Evolutionary conservation across 176 grass and related monocot genomes (phyloP).

Genomic region (Aegilops speltoides): DNA sequence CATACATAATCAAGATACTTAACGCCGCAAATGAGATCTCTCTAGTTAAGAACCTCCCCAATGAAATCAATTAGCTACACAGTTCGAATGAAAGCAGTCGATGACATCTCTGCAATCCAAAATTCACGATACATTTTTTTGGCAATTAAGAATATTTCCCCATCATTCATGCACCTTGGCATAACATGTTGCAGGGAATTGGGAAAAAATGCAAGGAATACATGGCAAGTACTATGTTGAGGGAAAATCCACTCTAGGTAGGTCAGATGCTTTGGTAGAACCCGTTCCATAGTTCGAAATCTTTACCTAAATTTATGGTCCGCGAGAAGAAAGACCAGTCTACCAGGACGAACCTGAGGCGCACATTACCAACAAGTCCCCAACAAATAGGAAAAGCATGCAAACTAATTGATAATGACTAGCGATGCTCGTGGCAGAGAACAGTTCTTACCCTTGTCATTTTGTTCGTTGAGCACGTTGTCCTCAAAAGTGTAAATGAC

Average conservation of each 20-base stretch:
- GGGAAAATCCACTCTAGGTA: conserved; percentile 22
- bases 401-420: too few species aligned
- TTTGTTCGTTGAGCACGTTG: too few species aligned
- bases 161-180: not conserved
- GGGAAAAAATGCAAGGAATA: not conserved
- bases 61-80: conserved; percentile 37
- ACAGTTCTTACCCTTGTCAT: too few species aligned
- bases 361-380: not conserved
- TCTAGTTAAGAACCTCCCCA: conserved; percentile 20
- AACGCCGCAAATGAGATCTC: not conserved
- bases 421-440: too few species aligned
- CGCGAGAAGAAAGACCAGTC: conserved; percentile 68
- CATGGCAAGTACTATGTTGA: not conserved
- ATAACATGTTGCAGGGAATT: not conserved
- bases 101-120: conserved; percentile 44
- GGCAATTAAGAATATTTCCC: not conserved
- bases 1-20: conserved; percentile 2
- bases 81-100: conserved; percentile 49
- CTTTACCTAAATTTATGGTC: conserved; percentile 1
- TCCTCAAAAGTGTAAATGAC: too few species aligned
- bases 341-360: conserved; percentile 32
- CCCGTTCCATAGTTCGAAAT: conserved; percentile 46
- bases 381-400: too few species aligned
- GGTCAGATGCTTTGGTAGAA: conserved; percentile 78
- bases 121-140: not conserved